A percentile compares a stretch with the other conserved stretches of the same genome.
Conservation (phyloP, 2,329 filamentous ascomycete species). For the Gliomastix tumulicola region DNA sequence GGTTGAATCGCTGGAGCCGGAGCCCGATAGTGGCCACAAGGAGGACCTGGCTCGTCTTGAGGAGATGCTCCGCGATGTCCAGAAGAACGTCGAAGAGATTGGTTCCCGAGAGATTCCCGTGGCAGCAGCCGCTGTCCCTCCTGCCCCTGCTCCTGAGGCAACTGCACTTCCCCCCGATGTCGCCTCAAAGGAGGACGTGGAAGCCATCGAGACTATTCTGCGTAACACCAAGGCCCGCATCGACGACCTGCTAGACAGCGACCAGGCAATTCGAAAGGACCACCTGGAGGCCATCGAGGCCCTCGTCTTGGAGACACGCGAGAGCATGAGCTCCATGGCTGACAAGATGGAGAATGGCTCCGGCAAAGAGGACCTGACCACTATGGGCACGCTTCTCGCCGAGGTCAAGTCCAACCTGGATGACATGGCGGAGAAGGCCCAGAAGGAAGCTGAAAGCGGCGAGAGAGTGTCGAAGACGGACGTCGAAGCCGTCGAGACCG, state of each 20-base stretch:
- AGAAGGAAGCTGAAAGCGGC: conserved; percentile 45
- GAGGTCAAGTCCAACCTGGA: conserved; percentile 72
- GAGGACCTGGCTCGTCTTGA: conserved; percentile 48
- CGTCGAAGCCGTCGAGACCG: conserved; percentile 70
- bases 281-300: conserved; percentile 60
- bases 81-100: conserved; percentile 21
- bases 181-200: conserved; percentile 67
- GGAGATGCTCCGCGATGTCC: conserved; percentile 30
- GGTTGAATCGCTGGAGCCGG: conserved; percentile 51
- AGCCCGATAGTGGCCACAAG: conserved; percentile 8
- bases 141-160: conserved; percentile 29
- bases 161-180: conserved; percentile 17
- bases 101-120: conserved; percentile 27
- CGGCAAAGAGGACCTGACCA: conserved; percentile 71
- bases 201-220: conserved; percentile 84
- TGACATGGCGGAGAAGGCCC: conserved; percentile 57
- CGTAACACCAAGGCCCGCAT: conserved; percentile 83
- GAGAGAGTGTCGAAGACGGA: conserved; percentile 69
- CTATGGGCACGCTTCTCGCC: conserved; percentile 70
- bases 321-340: conserved; percentile 60
- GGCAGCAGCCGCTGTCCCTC: conserved; percentile 2
- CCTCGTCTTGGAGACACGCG: conserved; percentile 65
- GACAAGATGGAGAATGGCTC: conserved; percentile 63
- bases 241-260: conserved; percentile 70
- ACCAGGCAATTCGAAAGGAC: conserved; percentile 61